These are phyloP conservation scores for Botrytis elliptica DNA, from an alignment of 2,329 filamentous ascomycete genomes.

Conservation along the genomic window DNA sequence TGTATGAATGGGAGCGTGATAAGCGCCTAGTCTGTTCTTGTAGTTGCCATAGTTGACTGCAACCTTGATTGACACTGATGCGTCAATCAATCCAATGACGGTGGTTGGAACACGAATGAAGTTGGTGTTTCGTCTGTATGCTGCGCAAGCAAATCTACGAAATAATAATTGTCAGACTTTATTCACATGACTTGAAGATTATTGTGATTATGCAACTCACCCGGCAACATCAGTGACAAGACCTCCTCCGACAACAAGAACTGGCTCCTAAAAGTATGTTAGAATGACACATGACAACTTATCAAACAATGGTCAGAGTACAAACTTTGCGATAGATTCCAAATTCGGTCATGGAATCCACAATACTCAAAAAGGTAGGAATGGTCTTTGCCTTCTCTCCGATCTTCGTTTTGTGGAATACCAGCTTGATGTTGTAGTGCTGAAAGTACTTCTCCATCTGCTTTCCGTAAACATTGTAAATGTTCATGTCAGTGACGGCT, in stretches of 20 bases:
- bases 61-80: conserved; percentile 75
- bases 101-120: conserved; percentile 73
- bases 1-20: conserved; percentile 69
- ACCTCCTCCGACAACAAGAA: conserved; percentile 65
- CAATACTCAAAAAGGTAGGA: conserved; percentile 65
- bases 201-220: conserved; percentile 46
- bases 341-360: conserved; percentile 73
- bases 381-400: conserved; percentile 75
- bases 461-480: conserved; percentile 65
- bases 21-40: conserved; percentile 72
- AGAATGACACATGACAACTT: conserved; percentile 1
- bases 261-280: conserved; percentile 51
- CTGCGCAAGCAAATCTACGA: conserved; percentile 64
- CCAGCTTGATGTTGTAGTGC: conserved; percentile 60
- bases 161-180: conserved; percentile 31
- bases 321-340: conserved; percentile 62
- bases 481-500: conserved; percentile 70
- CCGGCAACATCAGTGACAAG: conserved; percentile 73
- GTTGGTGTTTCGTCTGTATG: conserved; percentile 70
- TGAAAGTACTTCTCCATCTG: conserved; percentile 67
- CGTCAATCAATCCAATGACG: conserved; percentile 73
- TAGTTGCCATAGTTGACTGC: conserved; percentile 74
- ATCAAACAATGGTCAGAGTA: conserved; percentile 21
- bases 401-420: conserved; percentile 71
- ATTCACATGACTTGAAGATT: conserved; percentile 18